Evolutionary conservation across 2,329 filamentous ascomycete genomes (phyloP), one percentile per base, ranked within the genome.

Genomic region (Ophiostoma perfectum): DNA sequence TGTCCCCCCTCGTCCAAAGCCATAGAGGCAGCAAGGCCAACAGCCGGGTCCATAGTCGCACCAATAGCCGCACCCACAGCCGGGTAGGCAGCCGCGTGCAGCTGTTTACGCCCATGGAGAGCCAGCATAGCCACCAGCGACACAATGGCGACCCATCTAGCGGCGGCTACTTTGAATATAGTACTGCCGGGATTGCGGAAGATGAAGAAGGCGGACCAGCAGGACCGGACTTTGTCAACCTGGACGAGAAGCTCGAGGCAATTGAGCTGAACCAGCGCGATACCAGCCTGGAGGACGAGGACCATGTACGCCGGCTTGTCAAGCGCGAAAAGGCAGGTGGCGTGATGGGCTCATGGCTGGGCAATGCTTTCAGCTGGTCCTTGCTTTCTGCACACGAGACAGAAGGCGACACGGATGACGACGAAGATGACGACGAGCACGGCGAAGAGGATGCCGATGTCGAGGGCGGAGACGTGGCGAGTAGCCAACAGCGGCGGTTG

Each of bases 311-410:
- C 68, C 81, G 82, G 69, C 78, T 90, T 5, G 83, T 89, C 45
- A 81, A 82, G 70, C 79, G 81, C 18, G 83, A 83, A 67, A 82
- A 81, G 64, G 78, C 80, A 7, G 82, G 83, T 8, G 78, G 80
- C 11, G 82, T 83, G 6, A 76, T 84, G 64, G 83, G 82, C 4
- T 83, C 83, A 55, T 89, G 86, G 86, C 81, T 90, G 70, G 83
- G 83, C 70, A 83, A 78, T 70, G 76, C 88, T 69, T 77, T 87
- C 60, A 84, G 84, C 2, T 89, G 86, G 84, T 84, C 82, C 41
- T 78, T 89, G 9, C 89, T 89, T 74, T 81, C 86, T 0, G 85
- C 87, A 5, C 83, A 87, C 66, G 86, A 88, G 74, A 82, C 85
- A 68, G 85, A 84, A 1, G 84, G 86, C 1, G 77, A 76, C 16